These are phyloP conservation scores for Cyclostephanos invisitatus DNA, from an alignment of 108 stramenopile genomes.

Conservation along the genomic window DNA sequence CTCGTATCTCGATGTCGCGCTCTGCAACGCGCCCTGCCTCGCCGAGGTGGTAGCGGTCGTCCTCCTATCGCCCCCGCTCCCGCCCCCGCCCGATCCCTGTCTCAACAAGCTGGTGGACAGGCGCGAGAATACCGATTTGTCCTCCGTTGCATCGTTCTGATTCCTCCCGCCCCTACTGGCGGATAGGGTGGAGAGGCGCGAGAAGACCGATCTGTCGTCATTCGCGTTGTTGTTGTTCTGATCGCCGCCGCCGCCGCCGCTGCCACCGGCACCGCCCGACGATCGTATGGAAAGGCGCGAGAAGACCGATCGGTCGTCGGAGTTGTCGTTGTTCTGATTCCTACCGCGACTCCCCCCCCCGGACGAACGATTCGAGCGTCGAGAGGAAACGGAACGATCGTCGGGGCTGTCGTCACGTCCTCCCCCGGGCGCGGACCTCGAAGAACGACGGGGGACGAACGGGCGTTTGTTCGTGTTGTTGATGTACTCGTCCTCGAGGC, in stretches of 20 bases:
- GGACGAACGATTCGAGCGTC: conserved; percentile 1
- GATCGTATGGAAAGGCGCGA: conserved; percentile 20
- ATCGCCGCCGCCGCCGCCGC: no score
- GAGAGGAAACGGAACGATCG: conserved; percentile 25
- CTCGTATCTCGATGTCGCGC: conserved; percentile 7
- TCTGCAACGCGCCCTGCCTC: neutral
- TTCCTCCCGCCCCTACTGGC: neutral
- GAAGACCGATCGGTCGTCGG: conserved; percentile 23
- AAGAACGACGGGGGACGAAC: neutral
- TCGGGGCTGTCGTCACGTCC: neutral
- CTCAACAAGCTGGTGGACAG: conserved; percentile 12
- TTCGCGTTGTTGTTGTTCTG: neutral
- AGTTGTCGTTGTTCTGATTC: no score
- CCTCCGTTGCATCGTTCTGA: neutral
- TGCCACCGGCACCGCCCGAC: neutral
- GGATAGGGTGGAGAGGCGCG: neutral
- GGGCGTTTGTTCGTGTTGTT: conserved; percentile 15
- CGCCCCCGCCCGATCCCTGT: neutral
- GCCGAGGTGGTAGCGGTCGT: neutral
- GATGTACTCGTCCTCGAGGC: conserved; percentile 26
- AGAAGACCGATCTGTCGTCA: neutral
- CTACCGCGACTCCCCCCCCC: no score
- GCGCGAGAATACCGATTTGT: conserved; percentile 22
- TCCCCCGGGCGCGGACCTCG: neutral
- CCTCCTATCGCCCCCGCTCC: neutral